These are phyloP conservation scores for Cadophora malorum DNA, from an alignment of 2,329 filamentous ascomycete genomes.

Conservation along the genomic window DNA sequence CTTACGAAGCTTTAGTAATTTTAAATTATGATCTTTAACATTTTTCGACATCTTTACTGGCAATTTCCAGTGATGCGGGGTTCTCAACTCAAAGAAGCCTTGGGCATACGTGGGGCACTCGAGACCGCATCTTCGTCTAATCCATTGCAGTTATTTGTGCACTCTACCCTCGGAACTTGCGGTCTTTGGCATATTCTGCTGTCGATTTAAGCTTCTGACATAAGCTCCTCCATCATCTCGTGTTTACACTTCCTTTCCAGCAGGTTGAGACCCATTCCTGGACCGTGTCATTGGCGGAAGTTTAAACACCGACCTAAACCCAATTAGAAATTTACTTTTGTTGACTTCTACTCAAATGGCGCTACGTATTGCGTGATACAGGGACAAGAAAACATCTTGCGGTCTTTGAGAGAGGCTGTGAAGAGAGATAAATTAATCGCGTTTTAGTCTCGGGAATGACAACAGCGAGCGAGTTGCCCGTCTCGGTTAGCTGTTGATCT, in stretches of 20 bases:
- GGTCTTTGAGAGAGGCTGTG: neutral
- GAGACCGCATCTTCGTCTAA: too few relatives aligned
- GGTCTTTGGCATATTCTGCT: neutral
- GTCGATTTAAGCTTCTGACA: neutral
- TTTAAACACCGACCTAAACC: neutral
- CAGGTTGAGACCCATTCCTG: neutral
- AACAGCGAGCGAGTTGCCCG: neutral
- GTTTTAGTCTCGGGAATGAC: neutral
- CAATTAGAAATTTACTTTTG: neutral
- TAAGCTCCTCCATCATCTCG: neutral
- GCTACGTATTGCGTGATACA: neutral
- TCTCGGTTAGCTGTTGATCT: neutral
- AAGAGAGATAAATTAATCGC: neutral
- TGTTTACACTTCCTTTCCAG: neutral
- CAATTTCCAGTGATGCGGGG: neutral
- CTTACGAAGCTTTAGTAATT: neutral
- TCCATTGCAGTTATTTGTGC: too few relatives aligned
- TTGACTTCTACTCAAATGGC: neutral
- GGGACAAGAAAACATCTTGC: neutral
- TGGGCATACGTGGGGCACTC: too few relatives aligned
- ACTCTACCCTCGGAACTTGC: neutral
- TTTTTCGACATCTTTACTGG: neutral
- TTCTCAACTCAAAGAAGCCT: too few relatives aligned
- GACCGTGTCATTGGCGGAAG: neutral
- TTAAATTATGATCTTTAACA: neutral